These are phyloP conservation scores for Globisporangium acanthophoron DNA, from an alignment of 352 stramenopile species.

Conservation along the genomic window DNA sequence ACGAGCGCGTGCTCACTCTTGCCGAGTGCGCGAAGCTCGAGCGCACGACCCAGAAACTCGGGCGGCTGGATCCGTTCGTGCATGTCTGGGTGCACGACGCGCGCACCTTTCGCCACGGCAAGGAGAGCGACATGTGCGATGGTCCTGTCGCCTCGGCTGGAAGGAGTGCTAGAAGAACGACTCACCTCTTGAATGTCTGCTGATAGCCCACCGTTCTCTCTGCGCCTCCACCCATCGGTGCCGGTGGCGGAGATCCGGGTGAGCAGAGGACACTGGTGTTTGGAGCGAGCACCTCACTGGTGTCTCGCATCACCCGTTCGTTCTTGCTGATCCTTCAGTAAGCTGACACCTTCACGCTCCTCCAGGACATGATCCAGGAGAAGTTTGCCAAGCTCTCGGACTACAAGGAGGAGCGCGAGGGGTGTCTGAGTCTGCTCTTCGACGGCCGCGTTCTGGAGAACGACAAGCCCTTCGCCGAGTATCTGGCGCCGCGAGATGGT, in stretches of 20 bases:
- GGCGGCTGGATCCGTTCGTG: constrained; percentile 27
- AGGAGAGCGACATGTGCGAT: constrained; percentile 34
- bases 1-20: constrained; percentile 37
- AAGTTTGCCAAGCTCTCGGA: constrained; percentile 29
- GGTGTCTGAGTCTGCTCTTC: constrained; percentile 37
- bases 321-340: no score
- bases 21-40: constrained; percentile 34
- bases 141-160: no score
- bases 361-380: constrained; percentile 40
- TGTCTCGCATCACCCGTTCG: no score
- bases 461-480: constrained; percentile 31
- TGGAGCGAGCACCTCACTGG: background rate
- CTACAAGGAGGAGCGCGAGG: constrained; percentile 33
- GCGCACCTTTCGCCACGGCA: constrained; percentile 35
- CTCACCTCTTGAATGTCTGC: no score
- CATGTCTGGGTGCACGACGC: constrained; percentile 62
- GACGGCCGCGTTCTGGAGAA: constrained; percentile 36
- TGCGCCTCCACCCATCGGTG: constrained; percentile 38
- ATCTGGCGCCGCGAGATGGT: constrained; percentile 16
- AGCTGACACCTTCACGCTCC: no score
- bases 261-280: constrained; percentile 1
- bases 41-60: constrained; percentile 19
- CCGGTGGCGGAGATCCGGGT: constrained; percentile 42
- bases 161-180: no score
- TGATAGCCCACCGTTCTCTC: constrained; percentile 26